phyloP scores from a whole-genome alignment of 768 basidiomycete genomes.

The Lactifluus pinguis region DNA sequence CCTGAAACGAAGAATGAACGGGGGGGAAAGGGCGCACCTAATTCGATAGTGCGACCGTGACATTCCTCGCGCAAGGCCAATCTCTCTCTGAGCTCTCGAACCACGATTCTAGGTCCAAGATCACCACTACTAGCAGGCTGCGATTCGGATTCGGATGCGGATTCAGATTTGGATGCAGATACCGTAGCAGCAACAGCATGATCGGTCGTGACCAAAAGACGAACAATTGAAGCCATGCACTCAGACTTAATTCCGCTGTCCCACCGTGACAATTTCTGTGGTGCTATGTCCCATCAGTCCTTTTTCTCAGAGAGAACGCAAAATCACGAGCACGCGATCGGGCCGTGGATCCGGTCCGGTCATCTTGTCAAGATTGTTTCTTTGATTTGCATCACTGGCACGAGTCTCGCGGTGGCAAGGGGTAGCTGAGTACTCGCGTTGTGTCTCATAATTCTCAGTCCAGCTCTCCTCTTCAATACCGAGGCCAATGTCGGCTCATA shows the following conservation, averaged over 20 bases:
- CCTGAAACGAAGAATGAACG: not conserved
- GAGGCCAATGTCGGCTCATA: too few species aligned
- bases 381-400: slow-evolving; percentile 36
- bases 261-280: too few species aligned
- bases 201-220: slow-evolving; percentile 21
- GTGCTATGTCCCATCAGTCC: not conserved
- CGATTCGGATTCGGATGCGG: too few species aligned
- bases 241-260: slow-evolving; percentile 34
- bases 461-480: too few species aligned
- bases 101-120: not conserved
- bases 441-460: too few species aligned
- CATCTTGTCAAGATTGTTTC: slow-evolving; percentile 94
- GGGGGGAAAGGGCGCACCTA: slow-evolving; percentile 45
- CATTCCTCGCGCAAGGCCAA: slow-evolving; percentile 35
- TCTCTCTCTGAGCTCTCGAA: slow-evolving; percentile 25
- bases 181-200: not conserved
- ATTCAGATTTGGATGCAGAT: too few species aligned
- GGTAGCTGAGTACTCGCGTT: too few species aligned
- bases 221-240: slow-evolving; percentile 69
- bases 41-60: slow-evolving; percentile 47
- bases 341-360: slow-evolving; percentile 9
- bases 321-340: not conserved
- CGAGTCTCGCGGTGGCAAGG: too few species aligned
- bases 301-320: not conserved
- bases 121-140: not conserved